phyloP scores from a whole-genome alignment of 1,139 yeast species.

The Scheffersomyces quercinus region DNA sequence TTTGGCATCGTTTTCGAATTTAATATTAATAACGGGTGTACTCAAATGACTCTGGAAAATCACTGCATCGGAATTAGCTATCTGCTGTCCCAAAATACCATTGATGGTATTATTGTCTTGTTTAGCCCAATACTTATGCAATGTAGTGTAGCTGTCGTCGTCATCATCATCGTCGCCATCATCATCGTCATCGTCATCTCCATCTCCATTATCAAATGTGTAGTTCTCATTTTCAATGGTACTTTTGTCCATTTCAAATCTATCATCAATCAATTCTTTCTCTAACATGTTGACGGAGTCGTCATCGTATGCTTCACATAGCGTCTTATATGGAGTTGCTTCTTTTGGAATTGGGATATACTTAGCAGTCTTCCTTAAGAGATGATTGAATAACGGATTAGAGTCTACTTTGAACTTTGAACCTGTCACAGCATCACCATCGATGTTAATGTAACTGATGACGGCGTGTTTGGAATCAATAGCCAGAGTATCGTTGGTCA shows the following conservation, averaged over 20 bases:
- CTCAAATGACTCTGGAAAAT: constrained; percentile 36
- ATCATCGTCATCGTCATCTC: constrained; percentile 9
- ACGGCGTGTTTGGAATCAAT: constrained; percentile 27
- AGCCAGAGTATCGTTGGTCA: constrained; percentile 22
- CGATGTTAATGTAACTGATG: constrained; percentile 42
- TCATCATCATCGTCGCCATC: constrained; percentile 20
- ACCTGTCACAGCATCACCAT: constrained; percentile 42
- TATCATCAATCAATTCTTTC: constrained; percentile 5
- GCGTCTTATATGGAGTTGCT: constrained; percentile 14
- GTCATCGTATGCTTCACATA: constrained; percentile 6
- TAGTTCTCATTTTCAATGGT: neutral
- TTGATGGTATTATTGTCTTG: constrained; percentile 37
- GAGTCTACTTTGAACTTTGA: constrained; percentile 38
- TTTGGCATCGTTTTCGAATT: constrained; percentile 33
- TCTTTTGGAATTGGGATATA: constrained; percentile 36
- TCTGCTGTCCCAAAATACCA: constrained; percentile 28
- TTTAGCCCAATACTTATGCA: constrained; percentile 38
- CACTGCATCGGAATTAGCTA: constrained; percentile 28
- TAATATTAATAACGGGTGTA: constrained; percentile 36
- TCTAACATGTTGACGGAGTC: neutral
- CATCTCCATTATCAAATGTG: constrained; percentile 3
- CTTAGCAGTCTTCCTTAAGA: constrained; percentile 32
- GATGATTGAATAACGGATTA: constrained; percentile 37
- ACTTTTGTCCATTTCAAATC: neutral
- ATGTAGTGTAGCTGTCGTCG: constrained; percentile 28